Evolutionary conservation across 305 asterid genomes (phyloP), one percentile per base, ranked within the genome.

Genomic region (Rubia tinctorum): DNA sequence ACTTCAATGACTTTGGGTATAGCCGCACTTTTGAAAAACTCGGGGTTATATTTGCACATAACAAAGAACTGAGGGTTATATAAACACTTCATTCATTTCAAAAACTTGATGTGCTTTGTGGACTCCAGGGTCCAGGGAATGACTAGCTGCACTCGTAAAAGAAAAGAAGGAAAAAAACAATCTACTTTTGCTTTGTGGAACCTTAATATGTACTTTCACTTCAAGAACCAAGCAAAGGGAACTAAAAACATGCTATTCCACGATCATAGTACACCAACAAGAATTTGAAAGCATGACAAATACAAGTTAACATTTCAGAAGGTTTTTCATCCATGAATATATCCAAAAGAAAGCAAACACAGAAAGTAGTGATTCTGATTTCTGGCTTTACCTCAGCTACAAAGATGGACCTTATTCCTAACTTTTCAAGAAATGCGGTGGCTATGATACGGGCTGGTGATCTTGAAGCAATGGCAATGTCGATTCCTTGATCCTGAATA

Each of bases 361-460:
- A 13, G 3, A 2, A 30, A 59, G 66, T 43, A 2, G 11, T 1
- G 11, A n/a, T 11, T 8, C 53, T 18, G 15, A 10, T 39, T 49
- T 55, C 12, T 7, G 17, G 10, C 23, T 30, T 78, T 79, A 91
- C 97, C 95, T 85, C 90, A 60, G 95, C 91, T 44, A 84, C 90
- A 77, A 88, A 83, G 89, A 82, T 79, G 39, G 96, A 85, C 80
- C 87, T 85, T 18, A 90, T 79, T 68, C 86, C 89, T 78, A 91
- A 70, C 76, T 81, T 88, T 1, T 88, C 83, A 68, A 90, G 85
- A 81, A 91, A 90, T 1, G 91, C 61, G 43, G 80, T 82, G 0
- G 97, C 97, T 74, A 83, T 80, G 66, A 87, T 93, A 18, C 89
- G 91, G 82, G 96, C 85, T 39, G 93, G 91, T 18, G 96, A 88